Evolutionary conservation across 352 stramenopile species (phyloP).

Genomic region (Globisporangium nagaii): DNA sequence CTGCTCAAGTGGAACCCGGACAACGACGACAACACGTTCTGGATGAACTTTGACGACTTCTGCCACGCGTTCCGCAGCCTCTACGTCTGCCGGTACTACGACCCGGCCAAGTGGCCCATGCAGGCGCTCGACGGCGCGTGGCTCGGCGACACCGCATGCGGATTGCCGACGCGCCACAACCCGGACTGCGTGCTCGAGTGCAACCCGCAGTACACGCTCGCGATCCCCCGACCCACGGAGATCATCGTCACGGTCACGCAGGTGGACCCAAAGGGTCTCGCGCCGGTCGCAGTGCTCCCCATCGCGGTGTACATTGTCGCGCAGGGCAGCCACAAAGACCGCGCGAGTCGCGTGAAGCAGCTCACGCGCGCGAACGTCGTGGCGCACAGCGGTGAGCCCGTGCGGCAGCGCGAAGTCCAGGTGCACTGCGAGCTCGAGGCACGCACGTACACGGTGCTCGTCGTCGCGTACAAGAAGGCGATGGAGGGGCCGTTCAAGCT

Average conservation of each 20-base stretch:
- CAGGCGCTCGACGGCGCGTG: conserved; percentile 46
- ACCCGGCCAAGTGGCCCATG: conserved; percentile 77
- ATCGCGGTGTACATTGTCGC: conserved; percentile 72
- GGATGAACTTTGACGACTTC: conserved; percentile 95
- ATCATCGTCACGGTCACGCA: conserved; percentile 84
- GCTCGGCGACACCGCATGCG: conserved; percentile 63
- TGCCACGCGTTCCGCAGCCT: conserved; percentile 86
- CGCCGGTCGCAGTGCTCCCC: conserved; percentile 56
- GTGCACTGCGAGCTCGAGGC: conserved; percentile 71
- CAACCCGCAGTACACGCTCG: conserved; percentile 87
- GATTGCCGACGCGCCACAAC: conserved; percentile 86
- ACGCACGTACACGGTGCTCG: conserved; percentile 84
- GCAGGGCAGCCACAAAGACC: conserved; percentile 37
- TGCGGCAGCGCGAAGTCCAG: conserved; percentile 62
- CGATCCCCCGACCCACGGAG: conserved; percentile 74
- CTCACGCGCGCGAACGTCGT: conserved; percentile 72
- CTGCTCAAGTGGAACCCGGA: conserved; percentile 59
- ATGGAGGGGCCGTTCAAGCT: conserved; percentile 90
- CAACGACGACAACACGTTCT: conserved; percentile 90
- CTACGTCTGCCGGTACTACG: conserved; percentile 92
- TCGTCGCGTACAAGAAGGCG: conserved; percentile 80
- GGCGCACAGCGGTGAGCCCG: conserved; percentile 71
- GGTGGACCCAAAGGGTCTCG: conserved; percentile 56
- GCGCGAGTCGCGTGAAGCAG: conserved; percentile 49
- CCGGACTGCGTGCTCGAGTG: conserved; percentile 65